Base-by-base conservation (phyloP, 192 early-diverging fungal species). In the Globomyces pollinis-pini region DNA sequence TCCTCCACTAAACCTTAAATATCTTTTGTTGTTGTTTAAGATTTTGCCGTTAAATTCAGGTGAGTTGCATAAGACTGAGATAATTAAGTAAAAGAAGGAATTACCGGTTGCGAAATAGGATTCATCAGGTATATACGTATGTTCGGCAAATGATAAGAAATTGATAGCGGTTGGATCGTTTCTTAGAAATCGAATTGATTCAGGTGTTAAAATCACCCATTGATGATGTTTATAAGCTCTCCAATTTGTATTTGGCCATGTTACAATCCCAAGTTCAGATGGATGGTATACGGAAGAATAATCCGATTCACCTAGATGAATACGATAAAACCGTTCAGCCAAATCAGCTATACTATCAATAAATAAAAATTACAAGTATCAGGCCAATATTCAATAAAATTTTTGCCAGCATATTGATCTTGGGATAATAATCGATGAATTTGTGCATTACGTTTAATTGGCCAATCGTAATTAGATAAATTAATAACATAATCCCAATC, bases 401-500 rank as follows among this genome's bases (percentile, higher is more conserved):
- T 71, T 43, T 61, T 66, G 32, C 52, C 47, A 6, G 16, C 8
- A 28, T 61, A 45, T 30, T 57, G 38, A 3, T 49, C 31, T 21
- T 38, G 35, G 1, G 26, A 59, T 50, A 74, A 43, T 8, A 60
- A 29, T 24, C 44, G 18, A 34, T 72, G 66, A 11, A 79, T 75
- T 21, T 70, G 65, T 5, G 42, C 11, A 23, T 56, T 73, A n/a
- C 38, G 52, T 30, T 62, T 49, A 24, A 79, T 49, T 9, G 77
- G 77, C 32, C 57, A 79, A 45, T 79, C 77, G 31, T 61, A 56
- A 20, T 58, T 65, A 29, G 55, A 61, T 2, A 79, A 44, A 60
- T 75, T 79, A 29, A 79, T 69, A 1, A 75, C 59, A 68, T 59
- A 68, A 31, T 79, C 77, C 77, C 77, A 79, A 41, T 79, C 72